Evolutionary conservation across 108 stramenopile species (phyloP).

Genomic region (Skeletonema potamos): DNA sequence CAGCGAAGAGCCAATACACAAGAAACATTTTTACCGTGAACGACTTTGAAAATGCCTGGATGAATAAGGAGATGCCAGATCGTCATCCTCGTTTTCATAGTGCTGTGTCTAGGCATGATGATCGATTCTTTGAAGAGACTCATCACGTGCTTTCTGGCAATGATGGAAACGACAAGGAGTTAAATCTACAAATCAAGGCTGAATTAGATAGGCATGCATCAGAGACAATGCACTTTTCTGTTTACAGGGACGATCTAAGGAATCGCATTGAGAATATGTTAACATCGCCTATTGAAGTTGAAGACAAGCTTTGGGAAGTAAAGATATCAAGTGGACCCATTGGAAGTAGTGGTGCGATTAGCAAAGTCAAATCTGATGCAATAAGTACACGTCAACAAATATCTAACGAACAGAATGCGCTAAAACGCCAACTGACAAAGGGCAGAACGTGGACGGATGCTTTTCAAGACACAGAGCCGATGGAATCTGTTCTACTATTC

Average conservation of each 20-base stretch:
- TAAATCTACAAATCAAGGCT: slow-evolving; percentile 27
- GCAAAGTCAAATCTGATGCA: slow-evolving; percentile 26
- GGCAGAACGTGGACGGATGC: slow-evolving; percentile 18
- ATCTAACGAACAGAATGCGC: background rate
- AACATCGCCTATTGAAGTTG: slow-evolving; percentile 60
- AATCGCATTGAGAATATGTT: slow-evolving; percentile 58
- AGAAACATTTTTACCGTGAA: slow-evolving; percentile 40
- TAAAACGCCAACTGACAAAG: background rate
- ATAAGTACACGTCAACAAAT: slow-evolving; percentile 6
- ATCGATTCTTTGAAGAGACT: slow-evolving; percentile 49
- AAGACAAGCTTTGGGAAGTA: slow-evolving; percentile 55
- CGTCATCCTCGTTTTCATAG: slow-evolving; percentile 72
- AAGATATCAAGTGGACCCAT: slow-evolving; percentile 51
- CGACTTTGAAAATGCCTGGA: slow-evolving; percentile 64
- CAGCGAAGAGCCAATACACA: background rate
- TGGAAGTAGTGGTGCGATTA: slow-evolving; percentile 63
- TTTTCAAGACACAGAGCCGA: slow-evolving; percentile 19
- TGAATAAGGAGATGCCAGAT: slow-evolving; percentile 44
- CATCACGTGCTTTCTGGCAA: slow-evolving; percentile 15
- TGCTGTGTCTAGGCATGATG: slow-evolving; percentile 26
- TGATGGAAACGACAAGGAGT: slow-evolving; percentile 4
- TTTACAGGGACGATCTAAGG: slow-evolving; percentile 67
- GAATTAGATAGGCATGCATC: slow-evolving; percentile 48
- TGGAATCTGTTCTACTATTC: slow-evolving; percentile 76
- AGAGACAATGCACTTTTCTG: slow-evolving; percentile 56